Percentiles rank a stretch among this genome's conserved stretches.
Conservation (phyloP, 2,329 filamentous ascomycete genomes). For the Rosellinia necatrix region DNA sequence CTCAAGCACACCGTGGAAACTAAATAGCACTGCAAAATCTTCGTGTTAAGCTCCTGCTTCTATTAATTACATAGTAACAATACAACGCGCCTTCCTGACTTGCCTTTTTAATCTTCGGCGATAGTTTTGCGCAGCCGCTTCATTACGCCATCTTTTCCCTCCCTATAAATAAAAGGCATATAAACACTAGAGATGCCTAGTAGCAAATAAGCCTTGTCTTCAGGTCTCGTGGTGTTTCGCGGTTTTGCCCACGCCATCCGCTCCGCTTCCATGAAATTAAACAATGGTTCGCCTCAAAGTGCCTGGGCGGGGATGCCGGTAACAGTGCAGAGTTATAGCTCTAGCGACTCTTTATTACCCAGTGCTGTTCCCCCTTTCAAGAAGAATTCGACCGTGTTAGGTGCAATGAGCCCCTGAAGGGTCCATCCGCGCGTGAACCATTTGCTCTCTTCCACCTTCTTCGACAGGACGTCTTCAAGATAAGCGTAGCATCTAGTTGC, state of each 20-base stretch:
- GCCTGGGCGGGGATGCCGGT: not conserved
- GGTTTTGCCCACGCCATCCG: not conserved
- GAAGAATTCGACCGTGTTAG: slow-evolving; percentile 5
- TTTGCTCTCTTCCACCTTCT: not conserved
- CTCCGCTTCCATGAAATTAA: not conserved
- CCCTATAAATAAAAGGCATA: slow-evolving; percentile 1
- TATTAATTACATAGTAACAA: not conserved
- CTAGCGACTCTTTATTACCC: not conserved
- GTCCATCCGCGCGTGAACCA: slow-evolving; percentile 21
- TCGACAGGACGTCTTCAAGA: slow-evolving; percentile 12
- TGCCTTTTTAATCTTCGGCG: slow-evolving; percentile 18
- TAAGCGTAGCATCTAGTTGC: not conserved
- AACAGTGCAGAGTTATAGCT: not conserved
- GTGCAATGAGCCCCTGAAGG: slow-evolving; percentile 16
- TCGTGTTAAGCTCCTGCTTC: not conserved
- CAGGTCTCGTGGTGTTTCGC: not conserved
- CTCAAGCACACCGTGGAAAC: slow-evolving; percentile 11
- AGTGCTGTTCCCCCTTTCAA: not conserved
- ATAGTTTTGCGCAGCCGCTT: slow-evolving; percentile 28
- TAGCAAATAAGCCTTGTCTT: slow-evolving; percentile 8
- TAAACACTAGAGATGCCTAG: not conserved
- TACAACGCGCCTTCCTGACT: not conserved
- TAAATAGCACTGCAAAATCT: slow-evolving; percentile 14
- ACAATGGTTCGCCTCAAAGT: not conserved
- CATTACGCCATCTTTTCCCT: slow-evolving; percentile 34